Evolutionary conservation across 306 rosid genomes (phyloP).

Genomic region (Cajanus cajan): DNA sequence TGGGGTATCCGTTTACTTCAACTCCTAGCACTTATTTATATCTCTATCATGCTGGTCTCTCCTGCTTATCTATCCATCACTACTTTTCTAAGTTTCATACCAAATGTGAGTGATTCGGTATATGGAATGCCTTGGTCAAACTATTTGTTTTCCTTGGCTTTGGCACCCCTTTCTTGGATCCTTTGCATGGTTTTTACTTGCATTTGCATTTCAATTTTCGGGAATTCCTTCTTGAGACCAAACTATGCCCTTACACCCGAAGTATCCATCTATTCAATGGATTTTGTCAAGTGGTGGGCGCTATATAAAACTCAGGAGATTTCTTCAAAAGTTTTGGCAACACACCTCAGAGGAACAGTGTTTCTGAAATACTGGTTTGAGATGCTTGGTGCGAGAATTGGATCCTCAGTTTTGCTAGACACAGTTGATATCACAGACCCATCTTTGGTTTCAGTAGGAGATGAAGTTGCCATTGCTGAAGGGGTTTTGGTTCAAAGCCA

Average conservation of each 20-base stretch:
- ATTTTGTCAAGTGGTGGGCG: constrained; percentile 97
- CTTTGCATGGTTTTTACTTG: constrained; percentile 77
- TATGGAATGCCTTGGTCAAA: constrained; percentile 42
- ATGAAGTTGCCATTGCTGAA: constrained; percentile 77
- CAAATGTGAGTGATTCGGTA: constrained; percentile 23
- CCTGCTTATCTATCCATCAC: constrained; percentile 73
- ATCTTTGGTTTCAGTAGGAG: constrained; percentile 81
- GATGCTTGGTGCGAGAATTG: constrained; percentile 91
- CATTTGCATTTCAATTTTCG: constrained; percentile 65
- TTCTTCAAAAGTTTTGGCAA: constrained; percentile 76
- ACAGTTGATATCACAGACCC: constrained; percentile 93
- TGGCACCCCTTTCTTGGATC: constrained; percentile 92
- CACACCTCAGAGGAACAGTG: constrained; percentile 82
- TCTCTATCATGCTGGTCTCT: constrained; percentile 52
- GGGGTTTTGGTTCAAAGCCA: constrained; percentile 91
- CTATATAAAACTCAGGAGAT: constrained; percentile 75
- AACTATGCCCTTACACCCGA: constrained; percentile 75
- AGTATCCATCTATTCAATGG: constrained; percentile 67
- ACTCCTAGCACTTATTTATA: constrained; percentile 55
- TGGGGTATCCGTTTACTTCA: constrained; percentile 55
- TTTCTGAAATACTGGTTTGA: constrained; percentile 83
- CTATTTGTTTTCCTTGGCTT: constrained; percentile 47
- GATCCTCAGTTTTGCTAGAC: constrained; percentile 79
- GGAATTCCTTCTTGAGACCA: constrained; percentile 85
- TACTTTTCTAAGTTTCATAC: constrained; percentile 46